Percentiles rank a stretch among this genome's conserved stretches.
phyloP scores from a whole-genome alignment of 306 rosid genomes.

The Bauhinia variegata region DNA sequence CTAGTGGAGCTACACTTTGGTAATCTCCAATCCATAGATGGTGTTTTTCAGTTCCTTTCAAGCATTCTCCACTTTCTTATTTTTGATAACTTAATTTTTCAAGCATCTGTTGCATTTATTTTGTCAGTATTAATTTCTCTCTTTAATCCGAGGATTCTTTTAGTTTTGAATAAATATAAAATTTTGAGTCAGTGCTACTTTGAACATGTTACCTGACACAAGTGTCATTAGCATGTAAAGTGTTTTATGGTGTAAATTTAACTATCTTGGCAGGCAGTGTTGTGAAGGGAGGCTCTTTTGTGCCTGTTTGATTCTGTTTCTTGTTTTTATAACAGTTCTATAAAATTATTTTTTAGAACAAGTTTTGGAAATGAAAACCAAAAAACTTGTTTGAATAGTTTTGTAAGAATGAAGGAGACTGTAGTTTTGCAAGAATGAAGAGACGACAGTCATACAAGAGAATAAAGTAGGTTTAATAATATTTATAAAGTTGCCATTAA shows the following conservation, averaged over 20 bases:
- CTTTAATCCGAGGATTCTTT: too few relatives aligned
- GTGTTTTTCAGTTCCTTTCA: constrained; percentile 24
- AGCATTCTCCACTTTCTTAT: constrained; percentile 23
- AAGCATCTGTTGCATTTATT: constrained; percentile 22
- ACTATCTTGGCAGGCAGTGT: constrained; percentile 17
- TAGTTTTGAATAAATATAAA: constrained; percentile 29
- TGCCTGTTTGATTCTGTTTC: too few relatives aligned
- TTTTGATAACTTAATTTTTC: constrained; percentile 10
- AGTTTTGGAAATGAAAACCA: too few relatives aligned
- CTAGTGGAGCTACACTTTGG: constrained; percentile 95
- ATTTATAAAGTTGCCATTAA: too few relatives aligned
- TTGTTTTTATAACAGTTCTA: too few relatives aligned
- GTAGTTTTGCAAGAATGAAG: too few relatives aligned
- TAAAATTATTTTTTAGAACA: too few relatives aligned
- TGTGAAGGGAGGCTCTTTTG: constrained; percentile 25
- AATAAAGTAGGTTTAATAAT: too few relatives aligned
- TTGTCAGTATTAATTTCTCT: not conserved
- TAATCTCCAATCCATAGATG: constrained; percentile 41
- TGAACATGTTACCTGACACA: constrained; percentile 20
- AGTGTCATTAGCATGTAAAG: constrained; percentile 29
- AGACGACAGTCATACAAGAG: too few relatives aligned
- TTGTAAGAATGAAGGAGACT: too few relatives aligned
- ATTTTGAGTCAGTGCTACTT: constrained; percentile 1
- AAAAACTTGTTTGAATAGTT: too few relatives aligned
- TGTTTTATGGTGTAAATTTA: constrained; percentile 23